Base-by-base conservation (phyloP, 305 asterid species). In the Solanum chacoense region DNA sequence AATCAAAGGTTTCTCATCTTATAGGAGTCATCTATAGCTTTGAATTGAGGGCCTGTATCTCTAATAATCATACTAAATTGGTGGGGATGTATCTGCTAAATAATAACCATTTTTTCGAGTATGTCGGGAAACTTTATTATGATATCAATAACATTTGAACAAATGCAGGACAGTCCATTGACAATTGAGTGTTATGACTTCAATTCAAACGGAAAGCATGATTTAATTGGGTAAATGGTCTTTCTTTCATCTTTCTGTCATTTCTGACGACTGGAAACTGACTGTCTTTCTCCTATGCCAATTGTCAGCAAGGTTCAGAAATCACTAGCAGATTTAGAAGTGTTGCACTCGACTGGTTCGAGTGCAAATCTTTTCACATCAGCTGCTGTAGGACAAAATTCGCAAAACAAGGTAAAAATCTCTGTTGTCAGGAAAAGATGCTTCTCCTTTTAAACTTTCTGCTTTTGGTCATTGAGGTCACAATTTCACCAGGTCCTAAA, bases 131-230 rank as follows among this genome's bases (percentile, higher is more conserved):
- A 84, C 73, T 83, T 29, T n/a, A 29, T 83, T 83, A 32, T 55
- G 87, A 32, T 55, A 55, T 55, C 87, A 22, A 31, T 84, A 84
- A 84, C 73, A 11, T 90, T 89, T 73, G 91, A 77, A 90, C 91
- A 55, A 91, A 85, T 96, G 96, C 99, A 97, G 99, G 99, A 95
- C 93, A 95, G 95, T 93, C 98, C 98, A 84, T 90, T 97, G 94
- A 91, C 85, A 87, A 90, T 97, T 67, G 99, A 97, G 94, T 97
- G 99, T 91, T 97, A 93, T 85, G 93, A 97, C 94, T 97, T 95
- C 95, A 94, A 96, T 90, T 92, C 94, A 90, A 95, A 95, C 11
- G 99, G 99, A 90, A 96, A 92, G 78, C 99, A 96, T 89, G 98
- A 94, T 92, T 93, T 94, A 89, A 92, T 97, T 88, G 99, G 99